Base-by-base conservation (phyloP, 352 stramenopile species). In the Elongisporangium undulatum region DNA sequence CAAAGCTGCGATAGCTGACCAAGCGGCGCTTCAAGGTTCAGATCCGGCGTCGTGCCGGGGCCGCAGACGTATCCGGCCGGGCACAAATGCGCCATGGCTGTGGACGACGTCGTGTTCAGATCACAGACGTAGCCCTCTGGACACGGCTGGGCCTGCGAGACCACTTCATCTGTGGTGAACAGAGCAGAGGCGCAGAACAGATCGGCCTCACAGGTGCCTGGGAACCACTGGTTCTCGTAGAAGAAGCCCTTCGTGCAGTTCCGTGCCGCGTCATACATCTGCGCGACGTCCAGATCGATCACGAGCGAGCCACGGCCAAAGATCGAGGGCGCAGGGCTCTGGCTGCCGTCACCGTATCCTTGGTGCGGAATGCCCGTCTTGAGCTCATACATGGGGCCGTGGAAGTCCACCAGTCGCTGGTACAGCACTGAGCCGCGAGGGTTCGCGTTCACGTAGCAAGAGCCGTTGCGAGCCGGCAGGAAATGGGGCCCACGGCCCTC, bases 151-250 rank as follows among this genome's bases (percentile, higher is more conserved):
- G 92, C 89, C 68, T 98, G 83, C 0, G 89, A 58, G 15, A 92
- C 77, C 2, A 74, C 39, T 17, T 65, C 61, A 16, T 62, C 59
- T 3, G 61, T 56, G 9, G 64, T 66, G 1, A 56, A 52, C 17
- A 64, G 55, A 49, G 58, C 55, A 19, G 70, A 72, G 49, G 90
- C 77, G 66, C 97, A 99, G 39, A 99, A 97, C 3, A 97, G 67
- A 70, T 99, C 97, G 10, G 93, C 96, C 68, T 99, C 97, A 61
- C 97, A 99, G 16, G 95, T 98, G 2, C 97, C 97, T 15, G 89
- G 88, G 61, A 98, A 98, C 85, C 95, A 98, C 65, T 95, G 78
- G 22, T 92, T 88, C 22, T 85, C 61, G 49, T 89, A 74, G 34
- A 90, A 91, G 48, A 98, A 97, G 0, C 97, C 96, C 22, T 82